phyloP scores from a whole-genome alignment of 164 flowering plant genomes.

The Annona cherimola region DNA sequence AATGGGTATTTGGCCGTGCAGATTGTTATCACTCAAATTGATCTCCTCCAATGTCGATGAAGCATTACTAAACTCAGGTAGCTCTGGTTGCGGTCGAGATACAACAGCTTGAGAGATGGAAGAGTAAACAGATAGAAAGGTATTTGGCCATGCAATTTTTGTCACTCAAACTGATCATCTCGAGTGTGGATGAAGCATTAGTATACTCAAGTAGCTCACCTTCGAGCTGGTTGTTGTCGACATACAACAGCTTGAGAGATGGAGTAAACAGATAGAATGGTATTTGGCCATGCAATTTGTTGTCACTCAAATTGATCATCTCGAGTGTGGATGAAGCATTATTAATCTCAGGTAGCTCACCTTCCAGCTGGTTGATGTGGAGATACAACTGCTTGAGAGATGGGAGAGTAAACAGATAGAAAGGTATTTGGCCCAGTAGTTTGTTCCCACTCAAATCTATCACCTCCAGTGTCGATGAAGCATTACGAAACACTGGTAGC shows the following conservation, averaged over 20 bases:
- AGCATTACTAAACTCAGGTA: conserved; percentile 1
- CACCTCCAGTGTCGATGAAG: too few relatives aligned
- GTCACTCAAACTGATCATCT: too few relatives aligned
- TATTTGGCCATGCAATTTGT: conserved; percentile 28
- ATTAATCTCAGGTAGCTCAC: too few relatives aligned
- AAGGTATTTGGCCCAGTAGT: background rate
- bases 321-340: conserved; percentile 15
- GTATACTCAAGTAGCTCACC: too few relatives aligned
- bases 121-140: conserved; percentile 2
- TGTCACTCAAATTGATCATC: conserved; percentile 15
- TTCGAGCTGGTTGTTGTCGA: too few relatives aligned
- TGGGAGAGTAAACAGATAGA: conserved; percentile 14
- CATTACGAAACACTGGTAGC: too few relatives aligned
- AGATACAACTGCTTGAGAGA: conserved; percentile 23
- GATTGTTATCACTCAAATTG: conserved; percentile 19
- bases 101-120: conserved; percentile 22
- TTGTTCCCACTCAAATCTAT: too few relatives aligned
- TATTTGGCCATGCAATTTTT: too few relatives aligned
- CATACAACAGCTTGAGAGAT: too few relatives aligned
- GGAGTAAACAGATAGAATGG: conserved; percentile 20
- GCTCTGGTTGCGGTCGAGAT: conserved; percentile 16
- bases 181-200: too few relatives aligned
- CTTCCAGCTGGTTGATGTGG: conserved; percentile 1
- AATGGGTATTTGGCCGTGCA: conserved; percentile 29
- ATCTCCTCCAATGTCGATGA: conserved; percentile 13